Evolutionary conservation across 768 basidiomycete genomes (phyloP).

Genomic region (Mycena belliarum): DNA sequence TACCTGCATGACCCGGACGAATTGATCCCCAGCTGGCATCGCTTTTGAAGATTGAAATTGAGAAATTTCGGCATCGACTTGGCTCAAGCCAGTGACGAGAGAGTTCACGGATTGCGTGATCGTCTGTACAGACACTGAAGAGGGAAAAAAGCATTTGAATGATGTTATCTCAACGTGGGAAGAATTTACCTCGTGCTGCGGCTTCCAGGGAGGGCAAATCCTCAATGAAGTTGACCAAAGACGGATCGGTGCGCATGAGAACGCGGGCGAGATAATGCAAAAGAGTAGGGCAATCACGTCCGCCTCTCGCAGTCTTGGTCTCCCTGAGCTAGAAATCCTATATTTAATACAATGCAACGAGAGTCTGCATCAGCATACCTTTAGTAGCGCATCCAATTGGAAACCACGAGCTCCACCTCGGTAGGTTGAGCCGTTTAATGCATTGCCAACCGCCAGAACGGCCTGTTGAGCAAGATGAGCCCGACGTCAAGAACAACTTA

Average conservation of each 20-base stretch:
- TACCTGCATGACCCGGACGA: constrained; percentile 72
- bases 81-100: constrained; percentile 55
- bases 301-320: constrained; percentile 72
- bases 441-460: constrained; percentile 78
- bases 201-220: constrained; percentile 82
- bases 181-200: constrained; percentile 69
- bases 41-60: constrained; percentile 36
- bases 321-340: constrained; percentile 65
- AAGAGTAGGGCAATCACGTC: constrained; percentile 79
- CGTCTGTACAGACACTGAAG: constrained; percentile 71
- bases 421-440: constrained; percentile 78
- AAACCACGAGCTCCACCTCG: constrained; percentile 86
- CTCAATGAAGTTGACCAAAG: constrained; percentile 70
- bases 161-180: background rate
- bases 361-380: constrained; percentile 48
- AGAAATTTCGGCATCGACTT: constrained; percentile 58
- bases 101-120: constrained; percentile 60
- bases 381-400: constrained; percentile 76
- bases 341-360: constrained; percentile 1
- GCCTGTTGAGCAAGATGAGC: constrained; percentile 45
- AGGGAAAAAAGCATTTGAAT: background rate
- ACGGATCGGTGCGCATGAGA: constrained; percentile 65
- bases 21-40: constrained; percentile 53
- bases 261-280: constrained; percentile 86
- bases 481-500: background rate